A percentile compares a stretch with the other conserved stretches of the same genome.
These are phyloP conservation scores for Dysphania ambrosioides DNA, from an alignment of 148 eudicot species.

Conservation along the genomic window DNA sequence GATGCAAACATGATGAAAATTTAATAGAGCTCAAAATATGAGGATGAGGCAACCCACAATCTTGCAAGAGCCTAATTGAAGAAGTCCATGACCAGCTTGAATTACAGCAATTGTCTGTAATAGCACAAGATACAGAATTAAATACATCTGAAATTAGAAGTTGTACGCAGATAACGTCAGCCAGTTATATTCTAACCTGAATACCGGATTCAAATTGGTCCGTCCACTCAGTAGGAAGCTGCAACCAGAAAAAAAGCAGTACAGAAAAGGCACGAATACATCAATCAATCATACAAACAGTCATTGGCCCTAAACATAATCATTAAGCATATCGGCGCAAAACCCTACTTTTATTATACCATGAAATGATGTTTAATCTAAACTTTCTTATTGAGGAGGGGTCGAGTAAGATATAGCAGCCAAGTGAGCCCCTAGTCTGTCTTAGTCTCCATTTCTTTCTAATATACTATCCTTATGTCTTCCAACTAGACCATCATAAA, in stretches of 20 bases:
- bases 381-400: conserved; percentile 22
- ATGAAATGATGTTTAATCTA: conserved; percentile 26
- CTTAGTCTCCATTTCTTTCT: conserved; percentile 8
- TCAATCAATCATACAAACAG: conserved; percentile 19
- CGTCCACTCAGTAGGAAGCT: conserved; percentile 96
- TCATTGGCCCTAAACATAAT: conserved; percentile 28
- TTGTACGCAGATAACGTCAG: background rate
- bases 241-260: conserved; percentile 28
- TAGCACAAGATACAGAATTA: background rate
- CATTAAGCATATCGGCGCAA: conserved; percentile 26
- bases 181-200: conserved; percentile 49
- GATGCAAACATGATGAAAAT: background rate
- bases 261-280: conserved; percentile 19
- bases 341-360: conserved; percentile 24
- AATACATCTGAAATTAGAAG: background rate
- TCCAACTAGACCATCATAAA: conserved; percentile 2
- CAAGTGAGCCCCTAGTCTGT: conserved; percentile 9
- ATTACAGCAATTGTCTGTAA: conserved; percentile 95
- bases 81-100: conserved; percentile 99
- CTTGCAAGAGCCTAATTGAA: conserved; percentile 97
- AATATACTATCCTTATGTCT: background rate
- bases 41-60: conserved; percentile 55
- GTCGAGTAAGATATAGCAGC: conserved; percentile 11
- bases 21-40: background rate
- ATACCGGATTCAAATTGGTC: conserved; percentile 98